Conservation (phyloP, 495 filamentous ascomycete genomes). For the Aspergillus biplanus region DNA sequence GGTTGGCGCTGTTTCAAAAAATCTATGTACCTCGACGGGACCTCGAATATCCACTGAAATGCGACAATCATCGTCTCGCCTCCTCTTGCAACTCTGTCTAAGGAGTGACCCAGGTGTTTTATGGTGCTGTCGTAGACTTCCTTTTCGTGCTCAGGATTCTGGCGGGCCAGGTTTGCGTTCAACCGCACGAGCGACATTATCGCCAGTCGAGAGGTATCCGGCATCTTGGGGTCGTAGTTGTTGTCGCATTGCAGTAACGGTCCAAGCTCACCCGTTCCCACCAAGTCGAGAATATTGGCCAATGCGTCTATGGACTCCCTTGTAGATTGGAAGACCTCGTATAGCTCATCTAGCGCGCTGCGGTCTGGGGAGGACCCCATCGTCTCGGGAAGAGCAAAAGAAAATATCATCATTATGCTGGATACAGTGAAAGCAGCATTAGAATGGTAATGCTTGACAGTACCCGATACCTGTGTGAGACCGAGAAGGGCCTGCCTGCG, state of each 20-base stretch:
- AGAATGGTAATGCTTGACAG: slow-evolving; percentile 40
- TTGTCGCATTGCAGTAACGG: slow-evolving; percentile 30
- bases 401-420: slow-evolving; percentile 48
- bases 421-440: slow-evolving; percentile 52
- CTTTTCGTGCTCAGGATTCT: slow-evolving; percentile 34
- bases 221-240: slow-evolving; percentile 35
- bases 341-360: slow-evolving; percentile 42
- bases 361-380: slow-evolving; percentile 22
- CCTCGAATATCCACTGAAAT: slow-evolving; percentile 54
- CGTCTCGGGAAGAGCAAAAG: slow-evolving; percentile 44
- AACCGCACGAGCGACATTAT: slow-evolving; percentile 34
- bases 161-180: slow-evolving; percentile 32
- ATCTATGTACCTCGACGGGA: slow-evolving; percentile 54
- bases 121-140: slow-evolving; percentile 37
- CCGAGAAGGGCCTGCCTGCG: slow-evolving; percentile 41
- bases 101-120: slow-evolving; percentile 31
- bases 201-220: slow-evolving; percentile 43
- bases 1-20: slow-evolving; percentile 54
- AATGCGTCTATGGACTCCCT: slow-evolving; percentile 43
- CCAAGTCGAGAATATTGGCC: slow-evolving; percentile 32
- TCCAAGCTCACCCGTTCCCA: slow-evolving; percentile 42
- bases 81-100: slow-evolving; percentile 39
- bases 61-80: slow-evolving; percentile 43
- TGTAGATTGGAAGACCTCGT: slow-evolving; percentile 46
- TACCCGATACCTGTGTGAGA: slow-evolving; percentile 30